These are phyloP conservation scores for Tephrocybe sp. DNA, from an alignment of 768 basidiomycete species.

Conservation along the genomic window DNA sequence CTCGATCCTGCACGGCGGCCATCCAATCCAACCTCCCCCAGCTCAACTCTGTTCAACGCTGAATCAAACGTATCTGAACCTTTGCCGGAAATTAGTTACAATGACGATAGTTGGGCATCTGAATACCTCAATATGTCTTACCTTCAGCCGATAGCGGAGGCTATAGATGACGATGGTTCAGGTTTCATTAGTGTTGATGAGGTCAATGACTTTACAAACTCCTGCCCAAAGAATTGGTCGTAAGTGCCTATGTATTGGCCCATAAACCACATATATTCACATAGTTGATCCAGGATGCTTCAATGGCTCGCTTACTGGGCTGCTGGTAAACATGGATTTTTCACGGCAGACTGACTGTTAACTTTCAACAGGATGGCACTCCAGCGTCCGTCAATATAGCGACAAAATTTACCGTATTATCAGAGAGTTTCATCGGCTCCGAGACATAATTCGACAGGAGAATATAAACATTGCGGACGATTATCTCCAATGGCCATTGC, in stretches of 20 bases:
- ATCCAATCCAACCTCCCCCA: background rate
- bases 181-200: background rate
- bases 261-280: background rate
- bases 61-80: background rate
- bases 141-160: background rate
- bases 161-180: background rate
- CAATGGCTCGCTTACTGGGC: conserved; percentile 4
- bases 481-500: background rate
- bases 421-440: background rate
- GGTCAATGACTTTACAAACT: background rate
- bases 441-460: background rate
- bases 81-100: background rate
- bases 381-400: background rate
- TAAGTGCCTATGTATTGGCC: background rate
- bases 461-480: background rate
- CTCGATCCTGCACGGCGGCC: no score
- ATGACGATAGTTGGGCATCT: background rate
- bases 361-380: background rate
- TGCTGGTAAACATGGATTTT: no score
- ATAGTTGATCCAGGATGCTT: background rate
- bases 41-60: background rate
- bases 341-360: background rate
- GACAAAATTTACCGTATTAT: background rate
- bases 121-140: background rate
- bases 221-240: background rate